Evolutionary conservation across 345 rosid species (phyloP), one percentile per base, ranked within the genome.

Genomic region (Rhodamnia rubescens): DNA sequence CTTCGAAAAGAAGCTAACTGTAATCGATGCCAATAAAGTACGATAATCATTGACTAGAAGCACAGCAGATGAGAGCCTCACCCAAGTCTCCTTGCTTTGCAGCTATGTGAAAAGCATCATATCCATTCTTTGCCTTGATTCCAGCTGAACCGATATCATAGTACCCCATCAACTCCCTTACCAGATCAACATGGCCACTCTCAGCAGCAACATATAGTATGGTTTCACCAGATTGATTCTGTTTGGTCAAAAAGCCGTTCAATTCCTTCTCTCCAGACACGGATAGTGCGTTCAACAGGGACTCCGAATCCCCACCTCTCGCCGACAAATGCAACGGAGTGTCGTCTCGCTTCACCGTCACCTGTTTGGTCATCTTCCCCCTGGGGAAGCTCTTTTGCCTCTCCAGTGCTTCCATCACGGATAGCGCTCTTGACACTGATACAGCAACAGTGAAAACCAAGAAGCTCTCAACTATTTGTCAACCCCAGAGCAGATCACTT

Each of bases 91-190:
- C 99, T 87, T 93, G 95, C 93, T 94, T 95, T 57, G 98, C 96
- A 88, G 98, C 99, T 84, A 95, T 87, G 82, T 95, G 98, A 86
- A 95, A 95, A 26, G 99, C 95, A 86, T 97, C 99, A 81, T 87
- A 95, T 24, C 98, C 96, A 81, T 95, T 95, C 86, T 91, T 92
- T 9, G 99, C 98, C 88, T 91, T 95, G 50, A 90, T 85, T 81
- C 85, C 91, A n/a, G 99, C 98, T 86, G 89, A 87, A 55, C 57
- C 89, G 81, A 88, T 81, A 87, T 94, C 98, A 57, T 88, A 92
- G 86, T 88, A 87, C 88, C 89, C 92, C 80, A 95, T 92, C 88
- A 97, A 86, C 89, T 89, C 92, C 90, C 87, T 92, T 85, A 95
- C 98, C 85, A 95, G 83, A 57, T 93, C 94, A 82, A 85, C 93